Conservation (phyloP, 768 basidiomycete genomes). For the Kockovaella imperatae region DNA sequence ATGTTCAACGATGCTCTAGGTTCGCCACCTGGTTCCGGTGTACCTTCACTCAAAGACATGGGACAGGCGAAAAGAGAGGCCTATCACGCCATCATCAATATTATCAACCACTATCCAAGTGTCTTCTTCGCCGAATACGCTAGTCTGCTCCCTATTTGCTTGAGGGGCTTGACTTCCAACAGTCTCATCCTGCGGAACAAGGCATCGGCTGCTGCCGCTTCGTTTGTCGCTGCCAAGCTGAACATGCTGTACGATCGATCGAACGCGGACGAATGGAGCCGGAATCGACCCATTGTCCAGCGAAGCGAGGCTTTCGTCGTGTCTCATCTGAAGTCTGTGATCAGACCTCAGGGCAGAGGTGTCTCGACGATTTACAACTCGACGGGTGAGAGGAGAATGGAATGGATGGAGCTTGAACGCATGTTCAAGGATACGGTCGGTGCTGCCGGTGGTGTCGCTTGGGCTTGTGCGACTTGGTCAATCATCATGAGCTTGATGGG, state of each 20-base stretch:
- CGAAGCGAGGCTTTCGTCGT: conserved; percentile 21
- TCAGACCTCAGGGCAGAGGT: conserved; percentile 10
- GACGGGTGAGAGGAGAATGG: conserved; percentile 27
- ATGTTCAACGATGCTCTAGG: conserved; percentile 27
- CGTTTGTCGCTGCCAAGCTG: conserved; percentile 29
- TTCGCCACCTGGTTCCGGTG: conserved; percentile 6
- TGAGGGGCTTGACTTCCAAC: conserved; percentile 15
- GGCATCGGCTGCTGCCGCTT: conserved; percentile 23
- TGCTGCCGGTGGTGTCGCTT: conserved; percentile 23
- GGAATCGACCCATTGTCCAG: conserved; percentile 7
- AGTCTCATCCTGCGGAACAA: conserved; percentile 20
- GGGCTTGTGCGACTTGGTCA: conserved; percentile 41
- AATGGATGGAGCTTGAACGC: conserved; percentile 20
- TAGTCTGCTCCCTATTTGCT: conserved; percentile 26
- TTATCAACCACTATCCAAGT: conserved; percentile 28
- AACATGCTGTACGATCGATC: conserved; percentile 11
- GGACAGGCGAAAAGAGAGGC: conserved; percentile 28
- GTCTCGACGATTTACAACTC: conserved; percentile 12
- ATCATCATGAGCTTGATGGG: conserved; percentile 37
- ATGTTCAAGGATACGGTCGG: conserved; percentile 29
- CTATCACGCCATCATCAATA: conserved; percentile 26
- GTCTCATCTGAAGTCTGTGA: conserved; percentile 12
- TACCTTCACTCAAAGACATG: conserved; percentile 17
- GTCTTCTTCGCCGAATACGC: conserved; percentile 32
- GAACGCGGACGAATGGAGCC: conserved; percentile 17